Evolutionary conservation across 2,329 filamentous ascomycete genomes (phyloP), one percentile per base, ranked within the genome.

Genomic region (Xylaria hypoxylon): DNA sequence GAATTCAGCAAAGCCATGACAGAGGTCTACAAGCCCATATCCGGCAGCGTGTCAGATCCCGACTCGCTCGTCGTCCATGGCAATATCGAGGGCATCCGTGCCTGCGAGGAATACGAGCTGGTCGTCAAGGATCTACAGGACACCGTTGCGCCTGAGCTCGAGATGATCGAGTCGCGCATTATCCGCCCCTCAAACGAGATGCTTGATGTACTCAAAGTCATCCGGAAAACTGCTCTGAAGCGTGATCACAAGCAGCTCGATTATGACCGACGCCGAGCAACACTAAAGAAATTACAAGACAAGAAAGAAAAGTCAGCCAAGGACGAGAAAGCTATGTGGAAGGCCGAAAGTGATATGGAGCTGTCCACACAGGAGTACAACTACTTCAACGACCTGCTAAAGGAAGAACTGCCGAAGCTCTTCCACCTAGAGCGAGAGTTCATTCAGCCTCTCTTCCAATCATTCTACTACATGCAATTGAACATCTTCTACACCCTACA

Each of bases 381-480:
- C 79, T 96, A 97, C 82, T 98, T 96, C 85, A 99, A 99, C 82
- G 93, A 97, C 76, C 84, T 99, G 58, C 87, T 99, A 68, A 99
- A 99, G 83, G 93, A 96, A 19, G 96, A 99, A 81, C 84, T 99
- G 69, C 96, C 96, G 31, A 93, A 94, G 79, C 87, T 99, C 11
- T 99, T 99, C 80, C 80, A 83, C 7, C 88, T 99, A 19, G 96
- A 99, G 80, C 88, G 90, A 70, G 92, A 98, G 79, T 98, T 99
- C 79, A 99, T 99, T 79, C 90, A 93, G 72, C 96, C 96, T 2
- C 88, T 99, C 7, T 99, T 99, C 85, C 96, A 98, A 79, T 97
- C 93, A 10, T 99, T 99, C 83, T 99, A 99, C 82, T 99, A 98
- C 84, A 99, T 99, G 96, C 96, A 99, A 80, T 88, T 99, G 71